These are phyloP conservation scores for Pestalotiopsis fici DNA, from an alignment of 2,329 filamentous ascomycete genomes.

Conservation along the genomic window DNA sequence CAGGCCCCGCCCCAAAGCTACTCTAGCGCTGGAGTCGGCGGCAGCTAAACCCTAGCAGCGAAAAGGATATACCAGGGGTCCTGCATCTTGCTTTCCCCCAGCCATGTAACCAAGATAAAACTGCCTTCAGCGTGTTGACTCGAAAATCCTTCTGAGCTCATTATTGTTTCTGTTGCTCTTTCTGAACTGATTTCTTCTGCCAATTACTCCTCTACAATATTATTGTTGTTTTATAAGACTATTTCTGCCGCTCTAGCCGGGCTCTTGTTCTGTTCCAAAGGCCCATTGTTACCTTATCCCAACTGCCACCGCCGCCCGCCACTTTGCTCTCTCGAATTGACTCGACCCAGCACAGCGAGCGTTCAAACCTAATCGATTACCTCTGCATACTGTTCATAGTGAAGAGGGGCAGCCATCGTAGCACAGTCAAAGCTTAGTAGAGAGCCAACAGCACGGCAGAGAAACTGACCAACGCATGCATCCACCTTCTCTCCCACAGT, in stretches of 20 bases:
- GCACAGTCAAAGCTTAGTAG: background rate
- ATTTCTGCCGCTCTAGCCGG: background rate
- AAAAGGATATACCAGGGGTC: background rate
- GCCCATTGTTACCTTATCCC: background rate
- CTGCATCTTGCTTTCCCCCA: background rate
- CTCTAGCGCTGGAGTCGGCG: background rate
- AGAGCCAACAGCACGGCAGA: background rate
- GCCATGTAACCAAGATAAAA: background rate
- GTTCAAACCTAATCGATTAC: background rate
- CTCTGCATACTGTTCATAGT: background rate
- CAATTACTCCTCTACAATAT: background rate
- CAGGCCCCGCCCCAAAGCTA: background rate
- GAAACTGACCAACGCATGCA: background rate
- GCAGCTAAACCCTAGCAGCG: background rate
- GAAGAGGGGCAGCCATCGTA: background rate
- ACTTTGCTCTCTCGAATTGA: background rate
- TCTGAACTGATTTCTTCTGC: background rate
- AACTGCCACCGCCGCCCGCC: background rate
- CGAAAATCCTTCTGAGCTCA: background rate
- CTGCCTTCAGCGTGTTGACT: background rate
- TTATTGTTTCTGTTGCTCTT: background rate
- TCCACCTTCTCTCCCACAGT: background rate
- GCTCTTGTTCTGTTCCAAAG: background rate
- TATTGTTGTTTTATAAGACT: background rate
- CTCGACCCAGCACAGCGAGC: background rate